These are phyloP conservation scores for Penicillium capsulatum DNA, from an alignment of 2,329 filamentous ascomycete species.

Conservation along the genomic window DNA sequence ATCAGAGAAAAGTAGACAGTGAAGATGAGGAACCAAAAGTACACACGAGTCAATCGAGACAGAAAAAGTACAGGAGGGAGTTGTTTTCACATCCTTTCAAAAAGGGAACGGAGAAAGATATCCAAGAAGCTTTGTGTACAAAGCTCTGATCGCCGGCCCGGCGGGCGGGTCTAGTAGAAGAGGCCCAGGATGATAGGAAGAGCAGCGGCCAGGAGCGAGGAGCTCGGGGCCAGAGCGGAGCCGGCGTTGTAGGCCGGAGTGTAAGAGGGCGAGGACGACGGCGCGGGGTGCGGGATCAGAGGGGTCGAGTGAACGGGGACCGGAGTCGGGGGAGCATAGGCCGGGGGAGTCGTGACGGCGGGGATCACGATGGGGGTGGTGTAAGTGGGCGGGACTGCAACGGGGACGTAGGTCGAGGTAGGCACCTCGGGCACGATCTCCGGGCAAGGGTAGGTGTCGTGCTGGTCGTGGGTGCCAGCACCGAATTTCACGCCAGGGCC, in stretches of 20 bases:
- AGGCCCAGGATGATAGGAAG: slow-evolving; percentile 18
- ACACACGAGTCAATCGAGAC: slow-evolving; percentile 9
- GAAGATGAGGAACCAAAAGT: slow-evolving; percentile 6
- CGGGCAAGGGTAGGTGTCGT: slow-evolving; percentile 16
- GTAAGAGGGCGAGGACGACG: slow-evolving; percentile 7
- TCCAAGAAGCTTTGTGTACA: neutral
- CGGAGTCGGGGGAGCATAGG: slow-evolving; percentile 9
- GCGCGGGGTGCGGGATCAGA: slow-evolving; percentile 15
- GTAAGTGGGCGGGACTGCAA: slow-evolving; percentile 15
- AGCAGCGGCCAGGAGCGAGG: slow-evolving; percentile 13
- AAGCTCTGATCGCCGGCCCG: neutral
- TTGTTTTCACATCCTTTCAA: neutral
- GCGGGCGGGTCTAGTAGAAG: slow-evolving; percentile 12
- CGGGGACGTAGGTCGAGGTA: slow-evolving; percentile 12
- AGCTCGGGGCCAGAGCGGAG: slow-evolving; percentile 14
- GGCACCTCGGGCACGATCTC: slow-evolving; percentile 12
- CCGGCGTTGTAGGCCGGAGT: slow-evolving; percentile 21
- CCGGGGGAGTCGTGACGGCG: slow-evolving; percentile 12
- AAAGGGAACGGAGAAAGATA: slow-evolving; percentile 2
- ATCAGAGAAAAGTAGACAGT: slow-evolving; percentile 14
- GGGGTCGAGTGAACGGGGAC: slow-evolving; percentile 16
- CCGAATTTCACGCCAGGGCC: slow-evolving; percentile 14
- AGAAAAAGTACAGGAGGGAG: slow-evolving; percentile 2
- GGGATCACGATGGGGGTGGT: slow-evolving; percentile 20
- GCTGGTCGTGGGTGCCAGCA: slow-evolving; percentile 9